Percentiles rank a stretch among this genome's conserved stretches.
phyloP scores from a whole-genome alignment of 768 basidiomycete genomes.

The Kwoniella sp. region DNA sequence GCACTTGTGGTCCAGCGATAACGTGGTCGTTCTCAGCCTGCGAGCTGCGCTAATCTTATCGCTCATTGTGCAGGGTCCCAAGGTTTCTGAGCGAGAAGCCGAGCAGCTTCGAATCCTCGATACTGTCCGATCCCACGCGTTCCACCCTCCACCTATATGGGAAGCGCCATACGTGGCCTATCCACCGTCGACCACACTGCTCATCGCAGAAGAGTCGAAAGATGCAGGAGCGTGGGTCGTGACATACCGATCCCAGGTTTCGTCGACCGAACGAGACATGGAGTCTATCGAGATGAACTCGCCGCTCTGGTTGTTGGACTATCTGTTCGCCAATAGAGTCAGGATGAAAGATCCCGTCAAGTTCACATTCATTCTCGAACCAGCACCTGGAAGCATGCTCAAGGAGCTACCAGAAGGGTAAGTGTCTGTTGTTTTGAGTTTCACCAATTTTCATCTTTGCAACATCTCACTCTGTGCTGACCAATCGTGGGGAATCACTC shows the following conservation, averaged over 20 bases:
- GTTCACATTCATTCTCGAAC: conserved; percentile 84
- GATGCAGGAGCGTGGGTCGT: conserved; percentile 67
- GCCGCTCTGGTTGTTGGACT: conserved; percentile 88
- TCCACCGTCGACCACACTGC: conserved; percentile 65
- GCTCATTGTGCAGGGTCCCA: conserved; percentile 42
- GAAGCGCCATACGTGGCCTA: conserved; percentile 73
- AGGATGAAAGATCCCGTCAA: conserved; percentile 64
- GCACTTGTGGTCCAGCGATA: background rate
- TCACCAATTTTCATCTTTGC: too few species aligned
- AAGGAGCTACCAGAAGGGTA: conserved; percentile 85
- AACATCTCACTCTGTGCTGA: too few species aligned
- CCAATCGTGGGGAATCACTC: too few species aligned
- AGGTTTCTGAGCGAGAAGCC: conserved; percentile 46
- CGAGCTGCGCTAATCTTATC: too few species aligned
- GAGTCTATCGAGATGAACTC: conserved; percentile 70
- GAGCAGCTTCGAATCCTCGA: conserved; percentile 55
- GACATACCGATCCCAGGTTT: conserved; percentile 73
- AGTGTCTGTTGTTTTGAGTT: conserved; percentile 57
- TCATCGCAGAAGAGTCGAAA: conserved; percentile 75
- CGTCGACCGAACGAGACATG: conserved; percentile 63
- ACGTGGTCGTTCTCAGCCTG: too few species aligned
- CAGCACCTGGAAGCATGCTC: conserved; percentile 65
- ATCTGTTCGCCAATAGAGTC: conserved; percentile 69
- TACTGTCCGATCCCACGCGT: conserved; percentile 55
- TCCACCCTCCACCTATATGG: conserved; percentile 65